Percentiles rank a stretch among this genome's conserved stretches.
Evolutionary conservation across 1,139 yeast genomes (phyloP).

Genomic region (Chernovozyma sophiae-reginae): DNA sequence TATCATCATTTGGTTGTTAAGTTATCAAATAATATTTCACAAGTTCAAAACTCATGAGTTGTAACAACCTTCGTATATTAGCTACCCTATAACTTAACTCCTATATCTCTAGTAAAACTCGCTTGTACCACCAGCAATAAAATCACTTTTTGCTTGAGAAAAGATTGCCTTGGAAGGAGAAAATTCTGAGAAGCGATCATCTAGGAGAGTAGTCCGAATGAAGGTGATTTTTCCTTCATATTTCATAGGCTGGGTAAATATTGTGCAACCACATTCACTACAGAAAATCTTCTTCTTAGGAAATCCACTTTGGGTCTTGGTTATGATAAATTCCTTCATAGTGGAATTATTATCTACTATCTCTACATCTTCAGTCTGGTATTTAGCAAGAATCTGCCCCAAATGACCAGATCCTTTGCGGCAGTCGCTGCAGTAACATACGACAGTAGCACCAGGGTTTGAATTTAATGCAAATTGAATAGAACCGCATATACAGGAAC

Average conservation of each 20-base stretch:
- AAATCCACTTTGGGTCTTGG: conserved; percentile 17
- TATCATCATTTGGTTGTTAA: too few species aligned
- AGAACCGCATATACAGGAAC: conserved; percentile 20
- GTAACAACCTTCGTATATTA: too few species aligned
- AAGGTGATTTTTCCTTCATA: conserved; percentile 15
- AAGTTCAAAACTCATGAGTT: too few species aligned
- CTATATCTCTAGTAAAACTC: not conserved
- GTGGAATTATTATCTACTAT: conserved; percentile 11
- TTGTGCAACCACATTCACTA: conserved; percentile 19
- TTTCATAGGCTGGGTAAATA: conserved; percentile 18
- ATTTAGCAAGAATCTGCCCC: conserved; percentile 18
- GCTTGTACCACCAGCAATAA: not conserved
- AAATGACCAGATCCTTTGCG: conserved; percentile 22
- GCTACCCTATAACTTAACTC: too few species aligned
- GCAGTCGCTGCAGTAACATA: conserved; percentile 22
- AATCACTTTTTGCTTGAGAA: not conserved
- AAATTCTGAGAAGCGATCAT: conserved; percentile 7
- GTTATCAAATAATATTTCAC: too few species aligned
- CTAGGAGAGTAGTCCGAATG: conserved; percentile 18
- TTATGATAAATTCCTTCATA: conserved; percentile 13
- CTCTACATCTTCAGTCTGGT: conserved; percentile 11
- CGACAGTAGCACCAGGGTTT: conserved; percentile 12
- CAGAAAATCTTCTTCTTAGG: conserved; percentile 20
- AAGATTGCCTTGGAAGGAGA: not conserved
- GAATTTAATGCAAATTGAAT: conserved; percentile 11